phyloP scores from a whole-genome alignment of 192 early-diverging fungal species.

The Endogone sp. region DNA sequence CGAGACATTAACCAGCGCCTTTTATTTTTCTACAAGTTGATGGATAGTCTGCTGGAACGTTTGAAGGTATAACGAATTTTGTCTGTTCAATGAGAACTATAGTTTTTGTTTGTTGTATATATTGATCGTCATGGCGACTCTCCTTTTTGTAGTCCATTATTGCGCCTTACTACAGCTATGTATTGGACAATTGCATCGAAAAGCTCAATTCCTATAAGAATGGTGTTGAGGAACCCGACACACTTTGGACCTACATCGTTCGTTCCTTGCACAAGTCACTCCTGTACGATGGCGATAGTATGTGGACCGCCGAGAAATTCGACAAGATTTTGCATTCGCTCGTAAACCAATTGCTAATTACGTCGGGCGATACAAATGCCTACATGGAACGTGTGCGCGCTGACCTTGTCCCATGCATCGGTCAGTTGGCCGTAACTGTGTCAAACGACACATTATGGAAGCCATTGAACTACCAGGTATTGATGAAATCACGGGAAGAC shows the following conservation, averaged over 20 bases:
- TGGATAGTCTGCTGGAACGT: conserved; percentile 36
- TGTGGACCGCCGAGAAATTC: conserved; percentile 73
- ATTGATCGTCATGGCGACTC: background rate
- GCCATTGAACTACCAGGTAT: conserved; percentile 73
- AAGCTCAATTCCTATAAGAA: conserved; percentile 50
- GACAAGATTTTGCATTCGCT: conserved; percentile 69
- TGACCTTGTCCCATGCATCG: conserved; percentile 72
- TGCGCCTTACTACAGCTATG: conserved; percentile 74
- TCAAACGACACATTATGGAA: conserved; percentile 86
- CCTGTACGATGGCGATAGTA: conserved; percentile 61
- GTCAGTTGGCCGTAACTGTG: conserved; percentile 74
- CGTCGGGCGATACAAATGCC: conserved; percentile 25
- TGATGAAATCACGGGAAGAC: conserved; percentile 77
- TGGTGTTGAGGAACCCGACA: conserved; percentile 40
- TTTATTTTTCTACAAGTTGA: conserved; percentile 41
- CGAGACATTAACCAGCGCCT: conserved; percentile 25
- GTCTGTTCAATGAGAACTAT: conserved; percentile 10
- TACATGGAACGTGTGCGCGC: conserved; percentile 53
- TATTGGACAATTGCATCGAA: conserved; percentile 64
- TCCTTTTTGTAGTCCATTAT: conserved; percentile 54
- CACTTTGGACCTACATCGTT: conserved; percentile 73
- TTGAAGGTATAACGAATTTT: conserved; percentile 26
- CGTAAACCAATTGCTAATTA: conserved; percentile 71
- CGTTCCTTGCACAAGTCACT: conserved; percentile 61
- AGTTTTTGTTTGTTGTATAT: background rate